Percentiles rank a stretch among this genome's conserved stretches.
Evolutionary conservation across 495 filamentous ascomycete genomes (phyloP).

Genomic region (Diplogelasinospora grovesii): DNA sequence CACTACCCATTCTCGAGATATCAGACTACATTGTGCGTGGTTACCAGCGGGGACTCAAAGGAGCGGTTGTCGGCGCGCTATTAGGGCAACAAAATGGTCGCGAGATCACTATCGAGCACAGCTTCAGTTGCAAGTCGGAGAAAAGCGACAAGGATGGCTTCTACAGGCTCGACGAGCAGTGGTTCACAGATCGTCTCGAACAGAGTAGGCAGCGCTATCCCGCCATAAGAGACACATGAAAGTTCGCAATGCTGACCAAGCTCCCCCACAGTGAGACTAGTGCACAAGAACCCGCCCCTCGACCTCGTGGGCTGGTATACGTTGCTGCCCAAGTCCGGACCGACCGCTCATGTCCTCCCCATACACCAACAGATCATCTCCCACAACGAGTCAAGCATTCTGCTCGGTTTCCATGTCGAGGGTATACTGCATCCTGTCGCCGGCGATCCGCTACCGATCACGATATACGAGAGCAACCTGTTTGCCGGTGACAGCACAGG

Average conservation of each 20-base stretch:
- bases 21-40: constrained; percentile 94
- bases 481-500: constrained; percentile 59
- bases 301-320: constrained; percentile 96
- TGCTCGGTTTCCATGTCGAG: constrained; percentile 76
- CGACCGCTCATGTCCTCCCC: constrained; percentile 56
- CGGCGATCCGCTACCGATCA: constrained; percentile 78
- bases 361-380: constrained; percentile 71
- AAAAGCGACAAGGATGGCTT: constrained; percentile 44
- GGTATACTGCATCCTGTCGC: constrained; percentile 46
- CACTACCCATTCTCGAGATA: constrained; percentile 89
- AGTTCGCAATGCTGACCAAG: neutral
- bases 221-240: neutral
- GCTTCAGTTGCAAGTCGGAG: constrained; percentile 68
- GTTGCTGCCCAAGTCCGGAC: constrained; percentile 67
- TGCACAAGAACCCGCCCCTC: constrained; percentile 73
- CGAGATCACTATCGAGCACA: constrained; percentile 85
- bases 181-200: constrained; percentile 74
- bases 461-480: constrained; percentile 80
- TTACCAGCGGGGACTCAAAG: constrained; percentile 63
- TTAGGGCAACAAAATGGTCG: constrained; percentile 87
- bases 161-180: constrained; percentile 52
- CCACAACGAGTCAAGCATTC: constrained; percentile 78
- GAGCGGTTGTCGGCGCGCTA: constrained; percentile 78
- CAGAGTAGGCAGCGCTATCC: constrained; percentile 64
- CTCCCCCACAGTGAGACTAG: constrained; percentile 65